Base-by-base conservation (phyloP, 805 yeast species). In the Kregervanrija pseudodelftensis region DNA sequence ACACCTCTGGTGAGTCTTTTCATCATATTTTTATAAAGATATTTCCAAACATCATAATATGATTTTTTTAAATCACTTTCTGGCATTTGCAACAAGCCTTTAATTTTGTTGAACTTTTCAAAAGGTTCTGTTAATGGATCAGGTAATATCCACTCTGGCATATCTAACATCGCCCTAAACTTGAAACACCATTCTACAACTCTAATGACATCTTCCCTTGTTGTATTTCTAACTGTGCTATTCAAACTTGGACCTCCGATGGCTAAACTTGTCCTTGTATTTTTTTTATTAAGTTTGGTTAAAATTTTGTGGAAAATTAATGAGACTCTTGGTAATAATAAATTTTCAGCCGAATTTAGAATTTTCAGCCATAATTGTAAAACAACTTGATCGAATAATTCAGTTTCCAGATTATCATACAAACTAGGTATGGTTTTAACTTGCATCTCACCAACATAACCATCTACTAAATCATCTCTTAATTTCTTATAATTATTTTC, bases 321-420 rank as follows among this genome's bases (percentile, higher is more conserved):
- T 12, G 55, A 47, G 10, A 51, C 44, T 15, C 85, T 78, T 0
- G 98, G 98, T 5, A 91, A 63, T 4, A 89, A 59, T 13, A 91
- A 65, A 34, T 71, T 73, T 55, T 88, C 96, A 1, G 91, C 84
- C 17, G 80, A 71, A 2, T 69, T 64, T 8, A 91, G 67, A 2
- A 88, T 79, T 11, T 79, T 79, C n/a, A 68, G 65, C 98, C 98
- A 91, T 0, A 91, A 77, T 42, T 81, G 82, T 8, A 49, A 43
- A 10, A 58, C 45, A 30, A 63, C 54, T 10, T 53, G 52, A 47
- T 59, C 61, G 43, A 63, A 62, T 28, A 61, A 50, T 16, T 55
- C 56, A 3, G 63, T 60, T 44, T 63, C 66, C 40, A 61, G 39
- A 40, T 55, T 59, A 37, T 60, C 59, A 41, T 59, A 62, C 22